phyloP scores from a whole-genome alignment of 2,329 filamentous ascomycete genomes.

The Diplodia mutila region DNA sequence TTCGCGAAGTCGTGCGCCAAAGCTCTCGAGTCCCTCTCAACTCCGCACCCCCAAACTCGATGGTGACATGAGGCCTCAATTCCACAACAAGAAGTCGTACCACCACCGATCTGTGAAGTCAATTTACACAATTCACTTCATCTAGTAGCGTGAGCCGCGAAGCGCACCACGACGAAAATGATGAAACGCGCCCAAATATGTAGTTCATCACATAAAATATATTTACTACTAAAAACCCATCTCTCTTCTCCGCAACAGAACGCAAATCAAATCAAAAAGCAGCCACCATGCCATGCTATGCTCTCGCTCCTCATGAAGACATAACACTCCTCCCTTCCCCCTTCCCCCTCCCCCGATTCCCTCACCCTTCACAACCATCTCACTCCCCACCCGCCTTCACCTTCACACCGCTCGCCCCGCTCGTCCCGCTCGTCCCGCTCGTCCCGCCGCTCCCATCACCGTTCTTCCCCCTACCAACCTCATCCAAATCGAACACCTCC shows the following conservation, averaged over 20 bases:
- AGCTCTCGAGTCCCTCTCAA: not conserved
- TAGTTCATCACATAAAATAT: not conserved
- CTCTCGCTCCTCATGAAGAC: constrained; percentile 6
- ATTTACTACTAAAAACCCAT: not conserved
- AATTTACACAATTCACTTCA: too few relatives aligned
- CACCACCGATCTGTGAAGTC: not conserved
- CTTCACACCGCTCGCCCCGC: not conserved
- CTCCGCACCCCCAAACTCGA: too few relatives aligned
- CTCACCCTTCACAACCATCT: not conserved
- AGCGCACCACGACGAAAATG: not conserved
- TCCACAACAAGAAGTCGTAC: not conserved
- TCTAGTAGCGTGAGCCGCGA: not conserved
- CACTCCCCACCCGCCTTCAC: not conserved
- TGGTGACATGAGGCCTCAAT: not conserved
- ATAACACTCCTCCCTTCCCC: not conserved
- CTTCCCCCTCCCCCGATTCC: too few relatives aligned
- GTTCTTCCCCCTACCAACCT: constrained; percentile 24
- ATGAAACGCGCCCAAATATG: too few relatives aligned
- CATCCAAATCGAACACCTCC: constrained; percentile 43
- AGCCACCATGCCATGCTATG: constrained; percentile 13
- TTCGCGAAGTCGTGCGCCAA: not conserved
- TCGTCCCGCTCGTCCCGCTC: too few relatives aligned
- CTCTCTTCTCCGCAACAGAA: not conserved
- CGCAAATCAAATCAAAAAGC: not conserved
- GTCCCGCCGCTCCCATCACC: not conserved